phyloP scores from a whole-genome alignment of 2,329 filamentous ascomycete genomes.

The Aspergillus sp. region DNA sequence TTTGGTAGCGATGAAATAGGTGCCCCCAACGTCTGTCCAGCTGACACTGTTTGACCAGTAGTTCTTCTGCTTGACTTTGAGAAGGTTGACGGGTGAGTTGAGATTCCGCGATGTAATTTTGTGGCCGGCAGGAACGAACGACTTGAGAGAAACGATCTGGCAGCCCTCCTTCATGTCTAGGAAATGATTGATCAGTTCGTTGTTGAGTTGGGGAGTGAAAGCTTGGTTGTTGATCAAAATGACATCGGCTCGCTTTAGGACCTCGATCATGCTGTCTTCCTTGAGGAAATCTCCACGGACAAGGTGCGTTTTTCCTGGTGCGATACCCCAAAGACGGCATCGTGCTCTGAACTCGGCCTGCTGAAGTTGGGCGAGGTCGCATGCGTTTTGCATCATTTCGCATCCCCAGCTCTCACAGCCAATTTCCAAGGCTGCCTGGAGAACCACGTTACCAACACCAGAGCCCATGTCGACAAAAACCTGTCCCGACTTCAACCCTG shows the following conservation, averaged over 20 bases:
- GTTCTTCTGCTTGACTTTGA: constrained; percentile 68
- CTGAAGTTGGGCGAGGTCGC: constrained; percentile 74
- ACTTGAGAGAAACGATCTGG: constrained; percentile 85
- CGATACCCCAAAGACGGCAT: constrained; percentile 83
- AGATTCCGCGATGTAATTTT: constrained; percentile 69
- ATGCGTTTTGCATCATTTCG: constrained; percentile 91
- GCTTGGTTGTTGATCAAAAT: constrained; percentile 97
- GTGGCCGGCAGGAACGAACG: constrained; percentile 77
- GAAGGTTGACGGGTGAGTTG: constrained; percentile 74
- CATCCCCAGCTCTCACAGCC: constrained; percentile 95
- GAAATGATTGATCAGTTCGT: constrained; percentile 80
- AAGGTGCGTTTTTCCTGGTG: constrained; percentile 72
- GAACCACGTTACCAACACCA: constrained; percentile 89
- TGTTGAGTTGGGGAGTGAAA: constrained; percentile 83
- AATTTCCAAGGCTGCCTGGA: constrained; percentile 88
- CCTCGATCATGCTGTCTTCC: constrained; percentile 63
- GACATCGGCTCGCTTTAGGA: constrained; percentile 83
- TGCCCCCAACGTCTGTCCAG: constrained; percentile 80
- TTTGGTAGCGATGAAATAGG: constrained; percentile 84
- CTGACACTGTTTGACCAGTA: constrained; percentile 72
- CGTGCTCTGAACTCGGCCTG: constrained; percentile 78
- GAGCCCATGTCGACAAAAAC: constrained; percentile 94
- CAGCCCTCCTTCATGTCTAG: constrained; percentile 88
- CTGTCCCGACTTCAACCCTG: constrained; percentile 72
- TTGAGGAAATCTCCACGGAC: constrained; percentile 80